Conservation (phyloP, 78 protist species). For the Bodo saltans region DNA sequence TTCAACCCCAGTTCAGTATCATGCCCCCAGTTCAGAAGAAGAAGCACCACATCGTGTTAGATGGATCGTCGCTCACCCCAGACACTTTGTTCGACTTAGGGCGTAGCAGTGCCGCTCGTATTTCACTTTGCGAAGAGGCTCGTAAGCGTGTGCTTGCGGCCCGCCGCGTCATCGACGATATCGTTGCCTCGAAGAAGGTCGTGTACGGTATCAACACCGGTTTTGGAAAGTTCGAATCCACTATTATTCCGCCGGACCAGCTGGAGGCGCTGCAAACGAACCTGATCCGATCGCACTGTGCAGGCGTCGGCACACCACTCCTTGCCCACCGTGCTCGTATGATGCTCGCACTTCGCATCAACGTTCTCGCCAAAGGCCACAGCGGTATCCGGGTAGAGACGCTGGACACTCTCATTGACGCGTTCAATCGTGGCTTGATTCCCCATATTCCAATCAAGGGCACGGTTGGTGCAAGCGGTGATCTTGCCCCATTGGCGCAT, state of each 20-base stretch:
- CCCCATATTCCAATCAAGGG: constrained; percentile 77
- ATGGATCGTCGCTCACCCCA: too few species aligned
- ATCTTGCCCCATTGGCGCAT: constrained; percentile 88
- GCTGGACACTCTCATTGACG: constrained; percentile 41
- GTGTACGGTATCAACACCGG: constrained; percentile 56
- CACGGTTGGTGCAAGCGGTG: constrained; percentile 88
- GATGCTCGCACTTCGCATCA: constrained; percentile 73
- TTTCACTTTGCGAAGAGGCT: neutral
- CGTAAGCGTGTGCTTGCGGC: constrained; percentile 2
- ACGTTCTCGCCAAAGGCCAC: constrained; percentile 68
- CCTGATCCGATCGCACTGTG: constrained; percentile 79
- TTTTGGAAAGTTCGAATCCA: constrained; percentile 29
- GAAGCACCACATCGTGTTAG: too few species aligned
- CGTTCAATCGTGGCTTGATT: constrained; percentile 60
- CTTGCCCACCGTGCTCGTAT: constrained; percentile 54
- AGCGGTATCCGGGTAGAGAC: constrained; percentile 43
- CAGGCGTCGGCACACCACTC: constrained; percentile 87
- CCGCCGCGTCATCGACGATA: constrained; percentile 24
- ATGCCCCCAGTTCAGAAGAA: too few species aligned
- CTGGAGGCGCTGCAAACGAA: constrained; percentile 66
- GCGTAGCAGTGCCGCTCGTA: too few species aligned
- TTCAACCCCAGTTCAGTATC: too few species aligned
- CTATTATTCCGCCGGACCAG: constrained; percentile 9
- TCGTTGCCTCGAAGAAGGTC: neutral
- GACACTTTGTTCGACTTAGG: too few species aligned